Conservation (phyloP, 805 yeast species). For the Alloascoidea hylecoeti region DNA sequence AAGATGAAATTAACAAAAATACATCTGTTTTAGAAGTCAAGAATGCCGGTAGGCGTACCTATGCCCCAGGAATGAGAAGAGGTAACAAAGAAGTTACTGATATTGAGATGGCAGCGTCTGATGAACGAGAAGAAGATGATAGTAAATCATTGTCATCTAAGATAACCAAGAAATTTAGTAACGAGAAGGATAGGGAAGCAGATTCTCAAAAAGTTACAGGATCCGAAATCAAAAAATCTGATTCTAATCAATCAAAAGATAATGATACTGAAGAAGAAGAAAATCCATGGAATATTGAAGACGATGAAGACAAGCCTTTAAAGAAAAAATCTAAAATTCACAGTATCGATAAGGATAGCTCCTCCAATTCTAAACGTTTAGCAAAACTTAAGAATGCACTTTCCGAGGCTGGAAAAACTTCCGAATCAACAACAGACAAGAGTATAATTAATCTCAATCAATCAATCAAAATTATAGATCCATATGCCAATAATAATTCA, state of each 20-base stretch:
- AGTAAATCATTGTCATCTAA: neutral
- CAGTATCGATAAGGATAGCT: conserved; percentile 34
- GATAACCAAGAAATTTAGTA: conserved; percentile 9
- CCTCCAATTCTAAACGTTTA: conserved; percentile 31
- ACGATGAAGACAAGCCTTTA: conserved; percentile 28
- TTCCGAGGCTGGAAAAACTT: conserved; percentile 10
- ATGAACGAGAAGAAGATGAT: conserved; percentile 3
- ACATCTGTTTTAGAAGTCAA: conserved; percentile 28
- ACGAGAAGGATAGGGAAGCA: conserved; percentile 19
- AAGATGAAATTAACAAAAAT: conserved; percentile 20
- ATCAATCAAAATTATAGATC: conserved; percentile 39
- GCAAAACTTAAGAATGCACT: conserved; percentile 24
- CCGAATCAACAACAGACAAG: conserved; percentile 4
- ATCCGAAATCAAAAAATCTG: conserved; percentile 7
- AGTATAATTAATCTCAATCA: conserved; percentile 20
- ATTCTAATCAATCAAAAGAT: conserved; percentile 3
- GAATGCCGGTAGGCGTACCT: conserved; percentile 72
- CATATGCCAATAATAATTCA: conserved; percentile 21
- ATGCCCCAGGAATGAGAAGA: conserved; percentile 43
- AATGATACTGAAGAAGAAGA: conserved; percentile 4
- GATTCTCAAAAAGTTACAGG: conserved; percentile 21
- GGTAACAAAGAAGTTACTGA: conserved; percentile 6
- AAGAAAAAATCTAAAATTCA: conserved; percentile 31
- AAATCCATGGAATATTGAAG: conserved; percentile 20
- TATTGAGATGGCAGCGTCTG: neutral